Percentiles rank a stretch among this genome's conserved stretches.
Conservation (phyloP, 2,329 filamentous ascomycete species). For the Phialophora verrucosa region DNA sequence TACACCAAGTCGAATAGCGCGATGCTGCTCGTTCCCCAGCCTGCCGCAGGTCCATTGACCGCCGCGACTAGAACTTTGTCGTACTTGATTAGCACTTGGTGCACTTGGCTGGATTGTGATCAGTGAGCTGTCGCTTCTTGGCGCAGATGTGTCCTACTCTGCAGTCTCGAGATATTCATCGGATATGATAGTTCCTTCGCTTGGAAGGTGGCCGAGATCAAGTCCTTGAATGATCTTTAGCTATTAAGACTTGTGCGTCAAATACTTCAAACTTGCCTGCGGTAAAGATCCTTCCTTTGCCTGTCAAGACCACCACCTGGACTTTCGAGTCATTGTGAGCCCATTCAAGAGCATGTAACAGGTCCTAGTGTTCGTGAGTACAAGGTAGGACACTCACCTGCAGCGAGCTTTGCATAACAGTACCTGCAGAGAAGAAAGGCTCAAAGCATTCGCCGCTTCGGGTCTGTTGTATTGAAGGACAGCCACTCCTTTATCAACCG, state of each 20-base stretch:
- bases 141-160: not conserved
- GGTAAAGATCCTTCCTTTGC: not conserved
- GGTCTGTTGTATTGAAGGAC: not conserved
- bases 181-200: not conserved
- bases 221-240: not conserved
- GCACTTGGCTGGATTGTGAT: not conserved
- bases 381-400: not conserved
- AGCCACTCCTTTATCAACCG: not conserved
- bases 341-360: not conserved
- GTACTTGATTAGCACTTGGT: slow-evolving; percentile 61
- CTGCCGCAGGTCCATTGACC: slow-evolving; percentile 88
- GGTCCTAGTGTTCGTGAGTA: not conserved
- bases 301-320: not conserved
- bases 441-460: not conserved
- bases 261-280: not conserved
- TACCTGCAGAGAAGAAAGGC: not conserved
- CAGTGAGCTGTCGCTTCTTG: not conserved
- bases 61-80: slow-evolving; percentile 90
- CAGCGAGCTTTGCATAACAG: not conserved
- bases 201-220: not conserved
- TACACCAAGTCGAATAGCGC: slow-evolving; percentile 92
- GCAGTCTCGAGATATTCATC: not conserved
- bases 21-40: slow-evolving; percentile 80
- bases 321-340: not conserved
- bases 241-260: not conserved